Evolutionary conservation across 306 rosid genomes (phyloP).

Genomic region (Quercus gilva): DNA sequence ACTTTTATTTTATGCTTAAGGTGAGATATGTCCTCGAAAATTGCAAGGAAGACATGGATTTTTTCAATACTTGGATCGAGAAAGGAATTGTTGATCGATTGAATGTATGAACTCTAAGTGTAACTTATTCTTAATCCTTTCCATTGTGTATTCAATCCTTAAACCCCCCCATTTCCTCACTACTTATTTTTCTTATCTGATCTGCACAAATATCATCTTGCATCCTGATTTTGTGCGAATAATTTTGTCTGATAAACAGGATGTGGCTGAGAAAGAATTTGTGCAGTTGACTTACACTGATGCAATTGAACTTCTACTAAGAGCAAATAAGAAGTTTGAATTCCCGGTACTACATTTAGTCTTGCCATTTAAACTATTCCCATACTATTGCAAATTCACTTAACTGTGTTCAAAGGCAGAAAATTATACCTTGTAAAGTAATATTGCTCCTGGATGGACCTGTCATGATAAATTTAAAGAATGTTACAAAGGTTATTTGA

Average conservation of each 20-base stretch:
- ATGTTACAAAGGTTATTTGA: not conserved
- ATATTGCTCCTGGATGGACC: not conserved
- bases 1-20: slow-evolving; percentile 37
- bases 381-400: not conserved
- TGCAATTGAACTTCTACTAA: slow-evolving; percentile 76
- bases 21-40: slow-evolving; percentile 74
- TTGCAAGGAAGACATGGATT: slow-evolving; percentile 98
- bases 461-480: not conserved
- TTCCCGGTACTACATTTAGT: slow-evolving; percentile 62
- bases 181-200: slow-evolving; percentile 12
- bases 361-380: not conserved
- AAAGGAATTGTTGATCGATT: slow-evolving; percentile 85
- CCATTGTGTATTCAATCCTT: slow-evolving; percentile 23
- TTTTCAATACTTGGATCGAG: slow-evolving; percentile 89
- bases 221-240: slow-evolving; percentile 3
- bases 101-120: slow-evolving; percentile 72
- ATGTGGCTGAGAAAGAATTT: slow-evolving; percentile 68
- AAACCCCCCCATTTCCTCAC: not conserved
- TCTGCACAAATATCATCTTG: not conserved
- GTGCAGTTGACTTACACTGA: slow-evolving; percentile 88
- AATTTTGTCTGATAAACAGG: slow-evolving; percentile 49
- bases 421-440: not conserved
- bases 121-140: slow-evolving; percentile 22
- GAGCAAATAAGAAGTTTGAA: slow-evolving; percentile 86
- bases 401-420: not conserved